Evolutionary conservation across 1,284 basidiomycete genomes (phyloP).

Genomic region (Paramarasmius palmivorus): DNA sequence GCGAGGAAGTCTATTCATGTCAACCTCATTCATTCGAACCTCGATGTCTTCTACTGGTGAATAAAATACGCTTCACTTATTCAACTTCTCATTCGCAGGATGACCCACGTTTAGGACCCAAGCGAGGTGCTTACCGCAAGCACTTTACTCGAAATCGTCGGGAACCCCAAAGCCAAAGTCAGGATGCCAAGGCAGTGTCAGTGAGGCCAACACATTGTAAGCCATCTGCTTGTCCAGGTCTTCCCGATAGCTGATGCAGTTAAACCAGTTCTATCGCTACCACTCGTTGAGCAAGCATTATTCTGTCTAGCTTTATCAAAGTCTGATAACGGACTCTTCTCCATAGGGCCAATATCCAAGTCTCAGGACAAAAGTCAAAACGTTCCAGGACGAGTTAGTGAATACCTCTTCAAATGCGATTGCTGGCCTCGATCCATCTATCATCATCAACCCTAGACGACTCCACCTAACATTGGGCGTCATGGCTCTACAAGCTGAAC

Average conservation of each 20-base stretch:
- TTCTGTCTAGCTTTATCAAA: neutral
- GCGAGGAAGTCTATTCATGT: too few relatives aligned
- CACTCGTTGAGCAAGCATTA: constrained; percentile 37
- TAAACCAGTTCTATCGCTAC: constrained; percentile 42
- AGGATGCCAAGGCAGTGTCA: neutral
- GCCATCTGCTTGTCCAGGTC: constrained; percentile 5
- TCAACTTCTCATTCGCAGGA: too few relatives aligned
- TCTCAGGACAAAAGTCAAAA: constrained; percentile 39
- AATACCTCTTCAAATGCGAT: constrained; percentile 34
- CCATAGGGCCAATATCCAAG: constrained; percentile 50
- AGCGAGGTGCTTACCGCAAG: too few relatives aligned
- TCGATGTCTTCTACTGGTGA: too few relatives aligned
- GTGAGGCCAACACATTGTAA: constrained; percentile 32
- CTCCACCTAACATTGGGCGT: constrained; percentile 73
- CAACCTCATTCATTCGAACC: too few relatives aligned
- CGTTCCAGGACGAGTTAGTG: constrained; percentile 48
- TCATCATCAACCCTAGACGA: constrained; percentile 60
- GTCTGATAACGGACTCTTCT: neutral
- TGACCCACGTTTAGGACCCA: too few relatives aligned
- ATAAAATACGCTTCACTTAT: too few relatives aligned
- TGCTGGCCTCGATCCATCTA: constrained; percentile 56
- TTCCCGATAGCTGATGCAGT: constrained; percentile 1
- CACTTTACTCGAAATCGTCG: too few relatives aligned
- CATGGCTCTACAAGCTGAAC: constrained; percentile 48
- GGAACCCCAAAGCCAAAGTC: neutral